Evolutionary conservation across 495 filamentous ascomycete genomes (phyloP).

Genomic region (Penicillium paradoxum): DNA sequence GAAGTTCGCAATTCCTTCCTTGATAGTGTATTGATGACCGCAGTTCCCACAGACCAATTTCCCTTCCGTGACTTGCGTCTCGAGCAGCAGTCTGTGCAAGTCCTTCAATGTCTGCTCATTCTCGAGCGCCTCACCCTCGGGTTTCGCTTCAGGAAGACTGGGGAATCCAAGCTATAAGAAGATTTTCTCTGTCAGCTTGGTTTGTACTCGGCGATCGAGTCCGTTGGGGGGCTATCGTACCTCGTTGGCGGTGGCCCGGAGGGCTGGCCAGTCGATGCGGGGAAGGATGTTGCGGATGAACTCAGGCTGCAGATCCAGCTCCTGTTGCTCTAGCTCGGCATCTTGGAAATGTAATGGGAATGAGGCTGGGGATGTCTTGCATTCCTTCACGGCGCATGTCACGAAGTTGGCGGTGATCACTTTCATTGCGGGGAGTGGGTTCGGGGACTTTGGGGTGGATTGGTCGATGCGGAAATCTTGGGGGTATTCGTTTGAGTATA

Average conservation of each 20-base stretch:
- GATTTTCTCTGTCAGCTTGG: background rate
- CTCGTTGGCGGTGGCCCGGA: conserved; percentile 71
- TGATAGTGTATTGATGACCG: conserved; percentile 85
- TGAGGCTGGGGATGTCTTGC: conserved; percentile 69
- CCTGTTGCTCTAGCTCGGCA: conserved; percentile 78
- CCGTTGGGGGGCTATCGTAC: conserved; percentile 43
- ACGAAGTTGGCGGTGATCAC: conserved; percentile 95
- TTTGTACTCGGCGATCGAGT: conserved; percentile 1
- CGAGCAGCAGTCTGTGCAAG: conserved; percentile 75
- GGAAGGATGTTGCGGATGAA: conserved; percentile 80
- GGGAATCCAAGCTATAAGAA: conserved; percentile 93
- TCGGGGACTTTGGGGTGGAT: background rate
- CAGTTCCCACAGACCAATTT: conserved; percentile 88
- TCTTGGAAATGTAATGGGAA: conserved; percentile 91
- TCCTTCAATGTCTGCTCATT: conserved; percentile 67
- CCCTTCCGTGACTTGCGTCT: conserved; percentile 84
- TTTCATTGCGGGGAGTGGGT: conserved; percentile 57
- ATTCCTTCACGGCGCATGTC: conserved; percentile 90
- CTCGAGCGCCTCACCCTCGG: conserved; percentile 50
- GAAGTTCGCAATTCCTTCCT: conserved; percentile 95
- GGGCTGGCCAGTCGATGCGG: conserved; percentile 80
- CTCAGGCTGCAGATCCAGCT: conserved; percentile 69
- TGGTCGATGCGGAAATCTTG: background rate
- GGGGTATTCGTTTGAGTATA: background rate
- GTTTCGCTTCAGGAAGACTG: conserved; percentile 59